Evolutionary conservation across 208 protist genomes (phyloP), one percentile per base, ranked within the genome.

Genomic region (Zelonia costaricensis): DNA sequence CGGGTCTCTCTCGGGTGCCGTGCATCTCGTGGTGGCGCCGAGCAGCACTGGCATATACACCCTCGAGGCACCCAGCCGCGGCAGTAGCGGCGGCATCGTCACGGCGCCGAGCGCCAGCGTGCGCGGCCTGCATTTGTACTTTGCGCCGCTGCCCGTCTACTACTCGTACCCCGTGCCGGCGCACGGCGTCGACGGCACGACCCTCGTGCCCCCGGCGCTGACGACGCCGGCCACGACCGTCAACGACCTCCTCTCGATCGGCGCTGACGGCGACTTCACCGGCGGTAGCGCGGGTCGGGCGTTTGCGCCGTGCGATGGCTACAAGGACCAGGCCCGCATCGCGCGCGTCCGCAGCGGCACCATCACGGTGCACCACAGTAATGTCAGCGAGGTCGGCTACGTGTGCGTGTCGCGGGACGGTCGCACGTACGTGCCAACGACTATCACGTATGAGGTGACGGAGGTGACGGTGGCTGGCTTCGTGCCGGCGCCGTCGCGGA

Each of bases 401-500:
- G 72, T 92, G 4, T 92, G 86, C 52, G 74, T 86, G 48, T 89
- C 82, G 7, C 64, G 77, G 30, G 77, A 92, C 49, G 86, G 86
- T n/a, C 40, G 52, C 15, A 28, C 74, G 25, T 92, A 92, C 60
- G 55, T 78, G 35, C 74, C 82, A 15, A 86, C 77, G 28, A 55
- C 68, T 49, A 72, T 92, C 31, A 92, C 86, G 13, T 92, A 82
- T 72, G 82, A 89, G 49, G 82, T 92, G 25, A 68, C 87, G n/a
- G 70, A 74, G 20, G 70, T 66, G n/a, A 49, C 62, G 13, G 53
- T 92, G 42, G 52, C 38, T 20, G 82, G 86, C n/a, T 74, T 92
- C 60, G 76, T 85, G 36, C 51, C 62, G 1, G n/a, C 79, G 3
- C 33, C 43, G 4, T 2, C 51, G 10, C 67, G 67, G n/a, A n/a